phyloP scores from a whole-genome alignment of 164 flowering plant species.

The Echeveria elegans region DNA sequence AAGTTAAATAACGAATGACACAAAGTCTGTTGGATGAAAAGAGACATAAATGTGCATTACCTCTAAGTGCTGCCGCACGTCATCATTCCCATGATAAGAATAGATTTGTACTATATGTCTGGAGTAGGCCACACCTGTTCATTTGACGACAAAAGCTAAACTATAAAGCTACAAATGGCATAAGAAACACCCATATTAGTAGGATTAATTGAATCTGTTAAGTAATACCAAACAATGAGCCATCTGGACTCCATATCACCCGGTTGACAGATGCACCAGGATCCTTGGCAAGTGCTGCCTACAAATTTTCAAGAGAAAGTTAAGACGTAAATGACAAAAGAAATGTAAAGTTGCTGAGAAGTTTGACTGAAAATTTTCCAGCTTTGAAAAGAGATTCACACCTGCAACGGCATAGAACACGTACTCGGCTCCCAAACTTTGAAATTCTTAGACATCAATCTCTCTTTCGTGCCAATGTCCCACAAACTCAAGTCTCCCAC shows the following conservation, averaged over 20 bases:
- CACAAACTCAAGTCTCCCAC: conserved; percentile 69
- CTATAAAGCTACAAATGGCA: background rate
- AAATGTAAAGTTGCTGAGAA: background rate
- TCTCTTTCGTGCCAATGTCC: conserved; percentile 68
- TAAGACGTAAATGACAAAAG: background rate
- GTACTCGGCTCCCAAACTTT: conserved; percentile 72
- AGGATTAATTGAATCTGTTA: background rate
- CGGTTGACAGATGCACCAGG: conserved; percentile 68
- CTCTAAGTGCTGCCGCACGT: conserved; percentile 66
- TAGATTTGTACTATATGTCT: conserved; percentile 74
- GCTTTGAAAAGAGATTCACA: conserved; percentile 7
- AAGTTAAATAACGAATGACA: background rate
- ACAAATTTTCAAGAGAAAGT: conserved; percentile 13
- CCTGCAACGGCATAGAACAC: conserved; percentile 67
- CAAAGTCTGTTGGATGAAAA: background rate
- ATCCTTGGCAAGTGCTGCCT: conserved; percentile 54
- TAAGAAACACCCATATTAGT: background rate
- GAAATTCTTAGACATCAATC: conserved; percentile 46
- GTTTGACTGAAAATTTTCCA: background rate
- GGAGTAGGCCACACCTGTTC: conserved; percentile 81
- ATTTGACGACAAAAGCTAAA: background rate
- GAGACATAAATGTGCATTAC: conserved; percentile 16
- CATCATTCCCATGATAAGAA: conserved; percentile 60
- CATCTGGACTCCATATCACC: conserved; percentile 85
- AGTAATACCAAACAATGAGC: conserved; percentile 59